These are phyloP conservation scores for Sporothrix brasiliensis DNA, from an alignment of 2,329 filamentous ascomycete genomes.

Conservation along the genomic window DNA sequence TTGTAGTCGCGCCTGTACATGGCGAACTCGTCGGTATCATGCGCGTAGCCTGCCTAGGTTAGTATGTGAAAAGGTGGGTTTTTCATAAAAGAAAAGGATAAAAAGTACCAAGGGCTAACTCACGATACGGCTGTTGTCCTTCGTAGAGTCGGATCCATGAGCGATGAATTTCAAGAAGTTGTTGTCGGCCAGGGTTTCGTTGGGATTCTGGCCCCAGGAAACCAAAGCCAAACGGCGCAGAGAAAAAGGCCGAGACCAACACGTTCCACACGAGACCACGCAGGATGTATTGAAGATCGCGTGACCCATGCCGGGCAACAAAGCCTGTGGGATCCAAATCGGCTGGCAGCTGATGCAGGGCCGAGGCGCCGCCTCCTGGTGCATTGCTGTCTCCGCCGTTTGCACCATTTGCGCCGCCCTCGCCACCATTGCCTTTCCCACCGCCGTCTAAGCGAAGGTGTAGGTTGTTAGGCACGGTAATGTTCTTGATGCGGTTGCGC, in stretches of 20 bases:
- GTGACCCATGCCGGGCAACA: conserved; percentile 33
- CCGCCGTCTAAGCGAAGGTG: conserved; percentile 10
- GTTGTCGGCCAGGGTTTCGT: conserved; percentile 17
- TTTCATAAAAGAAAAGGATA: background rate
- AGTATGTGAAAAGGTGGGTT: background rate
- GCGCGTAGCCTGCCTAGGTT: background rate
- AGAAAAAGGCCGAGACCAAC: conserved; percentile 39
- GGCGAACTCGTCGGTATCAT: conserved; percentile 31
- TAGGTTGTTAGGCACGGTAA: conserved; percentile 36
- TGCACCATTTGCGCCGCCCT: background rate
- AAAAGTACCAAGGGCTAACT: background rate
- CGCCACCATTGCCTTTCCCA: background rate
- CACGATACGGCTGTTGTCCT: conserved; percentile 14
- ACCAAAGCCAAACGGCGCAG: conserved; percentile 38
- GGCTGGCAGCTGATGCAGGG: conserved; percentile 17
- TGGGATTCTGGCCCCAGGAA: conserved; percentile 34
- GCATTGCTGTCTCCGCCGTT: background rate
- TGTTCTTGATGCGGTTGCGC: conserved; percentile 35
- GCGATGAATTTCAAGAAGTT: conserved; percentile 34
- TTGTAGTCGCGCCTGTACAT: conserved; percentile 36
- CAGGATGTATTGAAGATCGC: conserved; percentile 35
- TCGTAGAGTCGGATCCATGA: conserved; percentile 35
- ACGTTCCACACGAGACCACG: conserved; percentile 36
- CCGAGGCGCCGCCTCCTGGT: background rate
- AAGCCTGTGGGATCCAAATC: conserved; percentile 36